A percentile compares a stretch with the other conserved stretches of the same genome.
Conservation (phyloP, 2,329 filamentous ascomycete genomes). For the Paracoccidioides brasiliensis region DNA sequence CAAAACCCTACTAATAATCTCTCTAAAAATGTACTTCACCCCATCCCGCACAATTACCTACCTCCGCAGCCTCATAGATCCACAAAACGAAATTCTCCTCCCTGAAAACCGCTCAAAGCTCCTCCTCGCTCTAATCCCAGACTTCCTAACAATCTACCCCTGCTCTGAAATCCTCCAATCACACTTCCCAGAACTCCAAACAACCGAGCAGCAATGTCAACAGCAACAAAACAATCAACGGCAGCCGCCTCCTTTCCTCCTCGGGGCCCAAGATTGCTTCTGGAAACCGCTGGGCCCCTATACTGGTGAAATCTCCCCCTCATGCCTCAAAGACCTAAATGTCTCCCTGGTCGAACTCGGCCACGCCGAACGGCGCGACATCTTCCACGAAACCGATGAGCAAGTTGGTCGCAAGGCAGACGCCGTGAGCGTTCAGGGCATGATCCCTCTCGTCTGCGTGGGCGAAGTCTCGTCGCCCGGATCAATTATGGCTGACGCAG, state of each 20-base stretch:
- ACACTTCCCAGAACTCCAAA: slow-evolving; percentile 11
- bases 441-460: slow-evolving; percentile 68
- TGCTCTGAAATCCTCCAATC: slow-evolving; percentile 28
- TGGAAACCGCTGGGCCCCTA: slow-evolving; percentile 58
- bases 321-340: slow-evolving; percentile 53
- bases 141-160: slow-evolving; percentile 54
- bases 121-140: slow-evolving; percentile 65
- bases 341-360: slow-evolving; percentile 64
- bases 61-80: slow-evolving; percentile 36
- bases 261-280: slow-evolving; percentile 67
- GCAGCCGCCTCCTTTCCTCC: slow-evolving; percentile 39
- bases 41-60: slow-evolving; percentile 47
- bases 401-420: slow-evolving; percentile 55
- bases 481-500: slow-evolving; percentile 33
- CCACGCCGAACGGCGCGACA: slow-evolving; percentile 61
- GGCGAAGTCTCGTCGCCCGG: slow-evolving; percentile 50
- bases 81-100: slow-evolving; percentile 33
- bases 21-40: slow-evolving; percentile 48
- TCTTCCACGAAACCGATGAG: slow-evolving; percentile 64
- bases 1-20: slow-evolving; percentile 27
- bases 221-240: slow-evolving; percentile 22
- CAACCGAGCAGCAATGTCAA: slow-evolving; percentile 13
- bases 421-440: slow-evolving; percentile 53
- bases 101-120: slow-evolving; percentile 37
- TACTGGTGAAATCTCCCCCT: slow-evolving; percentile 64